Base-by-base conservation (phyloP, 1,284 basidiomycete genomes). In the Inonotus hispidus region DNA sequence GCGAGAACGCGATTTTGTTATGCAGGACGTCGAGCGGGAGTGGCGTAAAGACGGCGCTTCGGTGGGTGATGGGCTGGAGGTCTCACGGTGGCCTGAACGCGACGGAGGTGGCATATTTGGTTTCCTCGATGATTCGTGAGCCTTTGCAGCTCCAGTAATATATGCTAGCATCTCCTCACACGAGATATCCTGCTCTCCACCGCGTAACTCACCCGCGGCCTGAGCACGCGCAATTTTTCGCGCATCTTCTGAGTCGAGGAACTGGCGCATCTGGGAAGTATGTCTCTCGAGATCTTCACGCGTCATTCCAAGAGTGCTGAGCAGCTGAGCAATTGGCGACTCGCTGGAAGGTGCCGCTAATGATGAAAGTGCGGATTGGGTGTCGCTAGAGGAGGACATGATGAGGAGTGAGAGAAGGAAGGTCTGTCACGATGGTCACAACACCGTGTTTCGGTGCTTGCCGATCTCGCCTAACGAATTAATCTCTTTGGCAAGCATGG, bases 211-310 rank as follows among this genome's bases (percentile, higher is more conserved):
- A 14, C 11, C 52, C 19, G 46, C 35, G 4, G 35, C 39, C 19
- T 45, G 47, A n/a, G 58, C 53, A 35, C 54, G 49, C 11, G 35
- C 54, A n/a, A 41, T 46, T 47, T 60, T 55, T 19, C 27, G 16
- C 5, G 57, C 32, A 68, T 75, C 73, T 66, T 84, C 79, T 23
- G 82, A 72, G 32, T 81, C 83, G 62, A 90, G 76, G 73, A 88
- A 88, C 63, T 84, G 80, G 57, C 87, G 82, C 87, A 90, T 90
- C 69, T 88, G 81, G 71, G 83, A 78, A 67, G 82, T 87, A 68
- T 81, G 84, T 68, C 80, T 78, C 66, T 77, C 70, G 60, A 90
- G 76, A 73, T 90, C 87, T 67, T 86, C 82, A 71, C 85, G 80
- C 65, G 87, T 88, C 67, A 90, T 77, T 50, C 88, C 88, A 39